These are phyloP conservation scores for Nicotiana sylvestris DNA, from an alignment of 257 asterid genomes.

Conservation along the genomic window DNA sequence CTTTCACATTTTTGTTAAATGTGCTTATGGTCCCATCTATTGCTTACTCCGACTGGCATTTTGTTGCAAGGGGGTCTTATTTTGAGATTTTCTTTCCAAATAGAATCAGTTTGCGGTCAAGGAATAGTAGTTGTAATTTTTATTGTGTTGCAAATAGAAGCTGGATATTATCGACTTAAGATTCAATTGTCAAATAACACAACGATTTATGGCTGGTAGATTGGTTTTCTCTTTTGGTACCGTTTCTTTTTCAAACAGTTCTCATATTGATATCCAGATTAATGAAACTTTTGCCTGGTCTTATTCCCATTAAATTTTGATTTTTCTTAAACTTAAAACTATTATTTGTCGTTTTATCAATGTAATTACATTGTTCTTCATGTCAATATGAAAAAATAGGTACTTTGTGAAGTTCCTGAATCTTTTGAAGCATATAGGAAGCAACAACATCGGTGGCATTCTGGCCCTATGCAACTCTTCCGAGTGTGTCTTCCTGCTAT, in stretches of 20 bases:
- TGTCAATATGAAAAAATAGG: constrained; percentile 28
- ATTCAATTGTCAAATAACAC: not conserved
- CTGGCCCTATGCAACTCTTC: constrained; percentile 80
- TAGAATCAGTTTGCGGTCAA: not conserved
- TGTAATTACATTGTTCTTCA: not conserved
- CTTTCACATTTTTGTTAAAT: not conserved
- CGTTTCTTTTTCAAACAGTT: not conserved
- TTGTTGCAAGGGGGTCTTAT: not conserved
- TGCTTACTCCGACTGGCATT: not conserved
- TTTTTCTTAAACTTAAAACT: not conserved
- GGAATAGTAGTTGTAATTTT: not conserved
- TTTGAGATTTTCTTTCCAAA: not conserved
- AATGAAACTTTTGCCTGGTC: not conserved
- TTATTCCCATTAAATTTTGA: not conserved
- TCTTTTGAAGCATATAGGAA: constrained; percentile 70
- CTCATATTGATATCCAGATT: not conserved
- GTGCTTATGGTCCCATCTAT: not conserved
- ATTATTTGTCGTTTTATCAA: not conserved
- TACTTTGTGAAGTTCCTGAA: constrained; percentile 67
- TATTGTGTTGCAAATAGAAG: not conserved
- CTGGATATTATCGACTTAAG: not conserved
- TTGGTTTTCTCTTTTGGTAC: not conserved
- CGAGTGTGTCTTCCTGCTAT: constrained; percentile 62
- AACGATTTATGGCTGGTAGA: not conserved
- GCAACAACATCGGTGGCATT: constrained; percentile 81